Percentiles rank a stretch among this genome's conserved stretches.
Conservation (phyloP, 1,284 basidiomycete species). For the Puccinia novopanici region DNA sequence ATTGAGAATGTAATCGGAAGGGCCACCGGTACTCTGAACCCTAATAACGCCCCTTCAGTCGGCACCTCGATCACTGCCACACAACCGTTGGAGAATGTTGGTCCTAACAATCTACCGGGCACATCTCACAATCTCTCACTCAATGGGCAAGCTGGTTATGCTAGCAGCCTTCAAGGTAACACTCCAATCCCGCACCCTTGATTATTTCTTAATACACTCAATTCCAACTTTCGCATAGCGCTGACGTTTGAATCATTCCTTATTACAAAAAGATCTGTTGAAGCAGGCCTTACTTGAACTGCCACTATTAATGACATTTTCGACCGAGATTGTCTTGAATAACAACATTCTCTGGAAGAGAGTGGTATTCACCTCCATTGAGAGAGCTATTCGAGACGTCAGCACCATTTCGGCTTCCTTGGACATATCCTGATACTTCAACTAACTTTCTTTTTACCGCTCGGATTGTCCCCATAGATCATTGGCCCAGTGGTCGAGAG, state of each 20-base stretch:
- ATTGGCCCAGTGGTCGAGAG: conserved; percentile 96
- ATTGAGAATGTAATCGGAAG: conserved; percentile 46
- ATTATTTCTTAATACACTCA: conserved; percentile 4
- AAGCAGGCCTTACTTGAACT: conserved; percentile 73
- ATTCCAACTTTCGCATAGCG: not conserved
- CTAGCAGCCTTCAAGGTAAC: conserved; percentile 45
- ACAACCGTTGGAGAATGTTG: conserved; percentile 8
- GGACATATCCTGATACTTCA: not conserved
- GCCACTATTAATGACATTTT: conserved; percentile 76
- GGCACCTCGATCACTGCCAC: conserved; percentile 11
- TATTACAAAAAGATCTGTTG: conserved; percentile 60
- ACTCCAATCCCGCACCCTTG: not conserved
- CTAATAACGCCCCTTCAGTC: not conserved
- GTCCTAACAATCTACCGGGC: conserved; percentile 6
- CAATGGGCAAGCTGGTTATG: conserved; percentile 49
- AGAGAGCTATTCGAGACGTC: conserved; percentile 84
- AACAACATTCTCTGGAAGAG: conserved; percentile 84
- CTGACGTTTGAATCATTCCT: not conserved
- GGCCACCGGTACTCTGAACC: conserved; percentile 40
- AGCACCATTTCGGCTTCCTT: not conserved
- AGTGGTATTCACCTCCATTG: conserved; percentile 85
- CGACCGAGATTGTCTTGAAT: conserved; percentile 67
- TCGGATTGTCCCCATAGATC: conserved; percentile 63
- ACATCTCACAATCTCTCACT: conserved; percentile 25
- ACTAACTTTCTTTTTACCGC: not conserved